phyloP scores from a whole-genome alignment of 2,329 filamentous ascomycete species.

The Paecilomyces niveus region DNA sequence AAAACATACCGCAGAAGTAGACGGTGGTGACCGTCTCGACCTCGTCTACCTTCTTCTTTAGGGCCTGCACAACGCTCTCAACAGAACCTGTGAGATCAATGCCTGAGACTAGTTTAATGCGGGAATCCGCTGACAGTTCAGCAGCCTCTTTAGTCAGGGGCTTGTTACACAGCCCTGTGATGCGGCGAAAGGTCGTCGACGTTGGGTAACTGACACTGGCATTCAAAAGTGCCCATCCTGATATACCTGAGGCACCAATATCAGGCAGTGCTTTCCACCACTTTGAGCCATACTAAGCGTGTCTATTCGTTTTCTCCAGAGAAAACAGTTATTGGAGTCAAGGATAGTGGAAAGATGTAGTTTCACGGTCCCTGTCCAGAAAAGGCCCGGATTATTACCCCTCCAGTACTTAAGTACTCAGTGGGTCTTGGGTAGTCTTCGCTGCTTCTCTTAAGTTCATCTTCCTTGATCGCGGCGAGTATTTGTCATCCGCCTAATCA shows the following conservation, averaged over 20 bases:
- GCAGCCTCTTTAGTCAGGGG: slow-evolving; percentile 20
- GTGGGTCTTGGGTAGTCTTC: no score
- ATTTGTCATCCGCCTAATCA: no score
- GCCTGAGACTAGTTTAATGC: slow-evolving; percentile 30
- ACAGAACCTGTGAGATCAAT: slow-evolving; percentile 23
- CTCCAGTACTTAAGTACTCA: no score
- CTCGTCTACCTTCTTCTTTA: slow-evolving; percentile 28
- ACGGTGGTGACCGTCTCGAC: slow-evolving; percentile 32
- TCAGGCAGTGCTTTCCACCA: slow-evolving; percentile 22
- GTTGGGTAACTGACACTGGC: slow-evolving; percentile 27
- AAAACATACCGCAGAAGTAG: slow-evolving; percentile 28
- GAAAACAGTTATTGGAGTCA: background rate
- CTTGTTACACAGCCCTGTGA: slow-evolving; percentile 31
- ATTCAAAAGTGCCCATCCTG: slow-evolving; percentile 33
- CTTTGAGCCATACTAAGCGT: background rate
- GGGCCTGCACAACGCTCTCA: slow-evolving; percentile 13
- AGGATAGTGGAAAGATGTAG: no score
- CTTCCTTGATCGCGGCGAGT: no score
- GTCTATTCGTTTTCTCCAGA: background rate
- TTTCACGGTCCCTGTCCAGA: no score
- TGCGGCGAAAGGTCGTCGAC: slow-evolving; percentile 19
- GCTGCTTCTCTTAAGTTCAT: no score
- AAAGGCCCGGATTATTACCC: no score
- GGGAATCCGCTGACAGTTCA: slow-evolving; percentile 22
- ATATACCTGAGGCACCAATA: slow-evolving; percentile 33